Percentiles rank a stretch among this genome's conserved stretches.
Evolutionary conservation across 1,284 basidiomycete species (phyloP).

Genomic region (Cutaneotrichosporon sp.): DNA sequence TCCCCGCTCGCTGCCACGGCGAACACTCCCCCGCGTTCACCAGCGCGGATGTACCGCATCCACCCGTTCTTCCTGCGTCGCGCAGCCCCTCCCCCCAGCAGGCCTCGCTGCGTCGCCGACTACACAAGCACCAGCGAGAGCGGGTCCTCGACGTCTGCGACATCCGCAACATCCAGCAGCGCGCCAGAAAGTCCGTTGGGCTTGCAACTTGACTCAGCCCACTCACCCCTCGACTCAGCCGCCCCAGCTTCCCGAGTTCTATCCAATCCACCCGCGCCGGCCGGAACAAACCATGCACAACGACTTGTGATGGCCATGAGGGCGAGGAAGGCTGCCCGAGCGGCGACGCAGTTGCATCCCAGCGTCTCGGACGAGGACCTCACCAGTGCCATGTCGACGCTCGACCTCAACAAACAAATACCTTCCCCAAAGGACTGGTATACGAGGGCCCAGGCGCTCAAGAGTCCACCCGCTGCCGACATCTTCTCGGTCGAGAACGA

Average conservation of each 20-base stretch:
- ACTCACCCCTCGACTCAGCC: neutral
- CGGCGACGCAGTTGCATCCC: neutral
- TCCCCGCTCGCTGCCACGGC: constrained; percentile 18
- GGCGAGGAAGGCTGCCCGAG: neutral
- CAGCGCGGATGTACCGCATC: neutral
- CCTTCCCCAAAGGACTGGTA: no score
- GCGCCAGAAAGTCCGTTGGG: neutral
- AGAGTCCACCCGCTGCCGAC: no score
- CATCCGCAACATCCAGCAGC: neutral
- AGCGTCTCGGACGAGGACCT: neutral
- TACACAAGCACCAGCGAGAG: constrained; percentile 7
- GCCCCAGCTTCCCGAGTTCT: no score
- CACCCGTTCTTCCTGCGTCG: constrained; percentile 8
- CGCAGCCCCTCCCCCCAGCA: neutral
- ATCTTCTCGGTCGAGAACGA: no score
- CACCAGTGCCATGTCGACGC: no score
- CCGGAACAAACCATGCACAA: neutral
- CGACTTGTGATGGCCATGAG: neutral
- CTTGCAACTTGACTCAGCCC: neutral
- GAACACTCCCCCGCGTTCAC: constrained; percentile 20
- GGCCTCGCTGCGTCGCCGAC: constrained; percentile 5
- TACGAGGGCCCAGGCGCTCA: no score
- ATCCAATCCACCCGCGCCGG: no score
- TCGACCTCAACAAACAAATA: no score
- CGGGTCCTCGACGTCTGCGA: neutral